Conservation (phyloP, 169 alveolate genomes). For the Plasmodium gaboni region DNA sequence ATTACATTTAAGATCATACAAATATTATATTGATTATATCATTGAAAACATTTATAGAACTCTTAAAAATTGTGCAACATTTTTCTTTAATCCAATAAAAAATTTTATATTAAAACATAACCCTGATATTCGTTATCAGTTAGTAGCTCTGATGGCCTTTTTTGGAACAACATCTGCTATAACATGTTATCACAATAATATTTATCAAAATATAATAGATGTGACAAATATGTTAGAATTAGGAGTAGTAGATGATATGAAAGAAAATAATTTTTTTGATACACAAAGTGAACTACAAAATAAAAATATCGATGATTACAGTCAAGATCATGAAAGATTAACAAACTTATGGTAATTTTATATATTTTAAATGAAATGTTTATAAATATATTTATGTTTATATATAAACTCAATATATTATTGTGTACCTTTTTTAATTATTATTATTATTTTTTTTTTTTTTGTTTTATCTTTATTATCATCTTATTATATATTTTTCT, state of each 20-base stretch:
- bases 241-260: slow-evolving; percentile 87
- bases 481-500: too few relatives aligned
- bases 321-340: slow-evolving; percentile 84
- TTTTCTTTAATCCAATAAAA: slow-evolving; percentile 80
- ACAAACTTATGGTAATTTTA: slow-evolving; percentile 78
- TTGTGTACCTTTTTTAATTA: neutral
- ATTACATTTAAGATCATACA: slow-evolving; percentile 74
- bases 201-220: slow-evolving; percentile 88
- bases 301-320: slow-evolving; percentile 80
- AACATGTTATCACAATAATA: slow-evolving; percentile 82
- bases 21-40: slow-evolving; percentile 77
- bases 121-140: slow-evolving; percentile 90
- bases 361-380: neutral
- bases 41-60: slow-evolving; percentile 69
- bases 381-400: neutral
- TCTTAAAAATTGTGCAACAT: slow-evolving; percentile 42
- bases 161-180: slow-evolving; percentile 86
- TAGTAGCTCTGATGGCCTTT: slow-evolving; percentile 89
- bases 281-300: slow-evolving; percentile 82
- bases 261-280: slow-evolving; percentile 88
- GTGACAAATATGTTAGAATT: slow-evolving; percentile 79
- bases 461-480: neutral
- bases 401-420: neutral
- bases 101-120: slow-evolving; percentile 84
- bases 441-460: neutral